phyloP scores from a whole-genome alignment of 2,329 filamentous ascomycete genomes.

The Monilinia fructigena region DNA sequence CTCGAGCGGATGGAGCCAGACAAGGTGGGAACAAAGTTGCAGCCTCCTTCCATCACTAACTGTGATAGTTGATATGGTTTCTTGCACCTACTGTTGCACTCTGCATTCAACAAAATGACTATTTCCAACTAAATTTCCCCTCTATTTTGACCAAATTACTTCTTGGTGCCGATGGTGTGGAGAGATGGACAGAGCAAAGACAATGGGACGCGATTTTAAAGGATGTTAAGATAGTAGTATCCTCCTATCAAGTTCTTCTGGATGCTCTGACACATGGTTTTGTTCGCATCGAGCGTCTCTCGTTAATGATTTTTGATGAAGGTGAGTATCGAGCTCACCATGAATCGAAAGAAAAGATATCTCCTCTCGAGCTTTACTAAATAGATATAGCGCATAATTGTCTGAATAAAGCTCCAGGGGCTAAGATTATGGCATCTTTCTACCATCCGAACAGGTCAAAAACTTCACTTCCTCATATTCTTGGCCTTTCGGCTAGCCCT shows the following conservation, averaged over 20 bases:
- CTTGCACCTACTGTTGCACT: constrained; percentile 67
- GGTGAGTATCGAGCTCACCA: constrained; percentile 42
- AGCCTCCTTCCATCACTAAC: constrained; percentile 13
- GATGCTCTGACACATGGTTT: constrained; percentile 65
- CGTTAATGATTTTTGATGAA: constrained; percentile 66
- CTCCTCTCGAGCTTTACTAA: constrained; percentile 7
- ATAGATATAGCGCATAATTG: constrained; percentile 39
- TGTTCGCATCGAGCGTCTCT: constrained; percentile 52
- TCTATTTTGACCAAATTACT: constrained; percentile 52
- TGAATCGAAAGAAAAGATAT: neutral
- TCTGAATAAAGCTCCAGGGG: constrained; percentile 36
- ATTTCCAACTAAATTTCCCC: constrained; percentile 60
- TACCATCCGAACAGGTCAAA: constrained; percentile 35
- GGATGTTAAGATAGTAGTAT: constrained; percentile 59
- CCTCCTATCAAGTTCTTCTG: constrained; percentile 57
- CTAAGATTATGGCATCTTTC: constrained; percentile 38
- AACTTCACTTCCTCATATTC: constrained; percentile 35
- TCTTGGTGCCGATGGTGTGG: constrained; percentile 57
- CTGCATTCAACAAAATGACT: constrained; percentile 62
- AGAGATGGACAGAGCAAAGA: constrained; percentile 59
- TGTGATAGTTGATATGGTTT: constrained; percentile 64
- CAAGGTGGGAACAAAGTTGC: constrained; percentile 48
- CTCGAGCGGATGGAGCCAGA: constrained; percentile 52
- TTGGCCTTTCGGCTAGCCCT: constrained; percentile 40
- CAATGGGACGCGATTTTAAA: constrained; percentile 59